phyloP scores from a whole-genome alignment of 139 green algal genomes.

The Parachlorella kessleri region DNA sequence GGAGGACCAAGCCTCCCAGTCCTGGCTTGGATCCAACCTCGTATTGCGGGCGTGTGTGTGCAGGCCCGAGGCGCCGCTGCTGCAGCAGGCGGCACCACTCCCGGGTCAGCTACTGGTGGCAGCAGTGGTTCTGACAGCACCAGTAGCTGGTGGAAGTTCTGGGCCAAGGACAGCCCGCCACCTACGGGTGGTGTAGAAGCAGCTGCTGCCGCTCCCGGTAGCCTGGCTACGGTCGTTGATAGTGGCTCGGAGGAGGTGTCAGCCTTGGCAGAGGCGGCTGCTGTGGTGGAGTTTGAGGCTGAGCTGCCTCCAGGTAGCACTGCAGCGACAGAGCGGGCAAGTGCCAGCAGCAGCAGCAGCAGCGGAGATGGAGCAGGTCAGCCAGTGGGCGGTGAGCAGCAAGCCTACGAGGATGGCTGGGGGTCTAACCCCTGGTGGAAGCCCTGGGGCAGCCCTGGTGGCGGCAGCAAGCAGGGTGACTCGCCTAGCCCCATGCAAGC shows the following conservation, averaged over 20 bases:
- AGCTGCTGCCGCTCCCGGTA: background rate
- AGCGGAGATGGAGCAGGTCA: too few species aligned
- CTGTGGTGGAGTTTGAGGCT: background rate
- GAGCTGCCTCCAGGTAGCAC: background rate
- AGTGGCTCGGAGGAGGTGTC: background rate
- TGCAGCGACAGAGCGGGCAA: background rate
- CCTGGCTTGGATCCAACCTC: too few species aligned
- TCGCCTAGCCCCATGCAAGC: background rate
- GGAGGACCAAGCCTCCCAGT: too few species aligned
- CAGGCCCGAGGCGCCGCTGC: constrained; percentile 2
- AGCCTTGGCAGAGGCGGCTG: background rate
- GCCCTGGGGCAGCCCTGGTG: background rate
- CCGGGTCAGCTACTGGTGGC: constrained; percentile 15
- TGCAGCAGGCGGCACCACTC: background rate
- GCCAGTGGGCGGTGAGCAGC: too few species aligned
- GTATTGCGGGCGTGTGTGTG: too few species aligned
- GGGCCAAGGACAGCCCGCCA: background rate
- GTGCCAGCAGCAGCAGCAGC: too few species aligned
- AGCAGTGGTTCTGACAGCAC: background rate
- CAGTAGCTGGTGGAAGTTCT: constrained; percentile 7
- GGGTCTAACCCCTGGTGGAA: background rate
- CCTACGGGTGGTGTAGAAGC: background rate
- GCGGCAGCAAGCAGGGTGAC: too few species aligned
- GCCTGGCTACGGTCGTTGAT: background rate
- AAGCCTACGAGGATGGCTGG: too few species aligned